Evolutionary conservation across 1,139 yeast genomes (phyloP).

Genomic region (Wickerhamiella infanticola): DNA sequence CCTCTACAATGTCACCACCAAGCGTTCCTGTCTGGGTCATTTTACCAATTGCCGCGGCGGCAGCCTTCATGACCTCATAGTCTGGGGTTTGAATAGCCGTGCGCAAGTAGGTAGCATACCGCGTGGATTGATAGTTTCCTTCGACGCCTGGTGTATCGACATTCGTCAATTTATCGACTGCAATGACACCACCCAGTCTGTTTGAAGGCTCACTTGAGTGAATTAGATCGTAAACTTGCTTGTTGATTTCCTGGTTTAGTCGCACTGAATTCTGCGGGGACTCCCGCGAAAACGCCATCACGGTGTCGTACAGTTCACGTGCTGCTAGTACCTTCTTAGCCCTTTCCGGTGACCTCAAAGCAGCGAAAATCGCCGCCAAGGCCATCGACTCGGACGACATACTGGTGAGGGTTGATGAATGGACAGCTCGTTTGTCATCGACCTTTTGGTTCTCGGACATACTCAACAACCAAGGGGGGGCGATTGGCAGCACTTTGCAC

Average conservation of each 20-base stretch:
- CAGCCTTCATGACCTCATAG: conserved; percentile 67
- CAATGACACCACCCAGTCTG: conserved; percentile 80
- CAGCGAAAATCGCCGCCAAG: conserved; percentile 16
- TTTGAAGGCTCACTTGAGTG: conserved; percentile 59
- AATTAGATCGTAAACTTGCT: conserved; percentile 70
- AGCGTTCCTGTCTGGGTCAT: conserved; percentile 77
- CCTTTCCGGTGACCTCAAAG: conserved; percentile 14
- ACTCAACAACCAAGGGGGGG: too few species aligned
- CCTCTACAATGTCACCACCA: conserved; percentile 85
- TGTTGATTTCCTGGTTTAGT: conserved; percentile 65
- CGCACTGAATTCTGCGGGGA: conserved; percentile 14
- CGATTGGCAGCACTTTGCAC: too few species aligned
- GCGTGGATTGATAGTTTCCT: conserved; percentile 74
- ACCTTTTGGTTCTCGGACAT: background rate
- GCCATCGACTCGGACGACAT: conserved; percentile 18
- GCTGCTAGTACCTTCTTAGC: conserved; percentile 15
- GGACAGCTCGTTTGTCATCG: background rate
- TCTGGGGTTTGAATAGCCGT: conserved; percentile 72
- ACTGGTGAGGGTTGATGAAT: background rate
- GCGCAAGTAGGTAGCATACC: conserved; percentile 77
- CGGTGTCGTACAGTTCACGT: conserved; percentile 16
- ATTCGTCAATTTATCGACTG: conserved; percentile 74
- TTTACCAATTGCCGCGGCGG: conserved; percentile 75
- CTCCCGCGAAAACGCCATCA: conserved; percentile 15
- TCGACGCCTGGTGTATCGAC: conserved; percentile 55